Evolutionary conservation across 208 protist genomes (phyloP).

Genomic region (Acanthamoeba castellanii): DNA sequence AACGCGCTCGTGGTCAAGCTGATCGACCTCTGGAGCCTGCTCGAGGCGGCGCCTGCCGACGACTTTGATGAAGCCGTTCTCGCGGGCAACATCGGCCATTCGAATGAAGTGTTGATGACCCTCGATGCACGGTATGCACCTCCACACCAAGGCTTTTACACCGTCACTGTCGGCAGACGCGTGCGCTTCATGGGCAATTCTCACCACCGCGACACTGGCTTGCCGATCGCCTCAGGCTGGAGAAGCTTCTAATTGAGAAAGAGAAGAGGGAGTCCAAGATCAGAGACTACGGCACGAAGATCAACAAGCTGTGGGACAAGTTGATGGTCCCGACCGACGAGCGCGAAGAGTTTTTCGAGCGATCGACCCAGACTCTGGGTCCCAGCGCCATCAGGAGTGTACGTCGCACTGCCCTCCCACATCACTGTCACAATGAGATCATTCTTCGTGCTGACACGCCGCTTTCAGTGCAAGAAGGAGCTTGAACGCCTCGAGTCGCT

Average conservation of each 20-base stretch:
- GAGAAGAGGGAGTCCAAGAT: slow-evolving; percentile 9
- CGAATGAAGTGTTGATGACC: slow-evolving; percentile 44
- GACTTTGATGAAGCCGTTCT: slow-evolving; percentile 61
- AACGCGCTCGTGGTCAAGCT: slow-evolving; percentile 18
- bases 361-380: background rate
- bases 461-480: slow-evolving; percentile 11
- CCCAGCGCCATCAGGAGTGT: slow-evolving; percentile 18
- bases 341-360: slow-evolving; percentile 35
- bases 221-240: background rate
- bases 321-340: slow-evolving; percentile 9
- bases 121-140: background rate
- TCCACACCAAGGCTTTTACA: background rate
- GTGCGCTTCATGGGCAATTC: background rate
- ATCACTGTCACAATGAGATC: background rate
- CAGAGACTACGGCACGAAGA: slow-evolving; percentile 3
- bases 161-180: background rate
- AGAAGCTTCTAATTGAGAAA: background rate
- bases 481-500: slow-evolving; percentile 11
- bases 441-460: background rate
- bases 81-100: slow-evolving; percentile 25
- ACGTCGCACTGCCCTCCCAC: background rate
- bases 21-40: slow-evolving; percentile 34
- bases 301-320: slow-evolving; percentile 60
- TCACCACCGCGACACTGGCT: background rate
- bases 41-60: background rate